Evolutionary conservation across 1,284 basidiomycete species (phyloP), one percentile per base, ranked within the genome.

Genomic region (Sanguinoderma infundibulare): DNA sequence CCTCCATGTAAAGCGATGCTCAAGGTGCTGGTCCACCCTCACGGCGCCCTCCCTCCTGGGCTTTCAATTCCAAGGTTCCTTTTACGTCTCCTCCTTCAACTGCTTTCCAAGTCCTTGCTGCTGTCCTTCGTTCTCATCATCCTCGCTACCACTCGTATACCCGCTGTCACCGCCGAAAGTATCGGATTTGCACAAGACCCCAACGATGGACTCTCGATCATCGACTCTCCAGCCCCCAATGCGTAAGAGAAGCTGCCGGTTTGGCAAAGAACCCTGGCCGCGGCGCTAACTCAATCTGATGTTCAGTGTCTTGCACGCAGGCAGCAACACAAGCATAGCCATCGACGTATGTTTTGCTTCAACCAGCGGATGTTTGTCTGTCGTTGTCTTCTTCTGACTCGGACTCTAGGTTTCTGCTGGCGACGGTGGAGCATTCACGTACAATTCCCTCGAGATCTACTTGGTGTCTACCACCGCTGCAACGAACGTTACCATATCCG

Each of bases 161-260:
- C 51, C 34, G 30, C 60, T 52, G 71, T 62, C 54, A 42, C 47
- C 22, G 74, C 72, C 20, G 76, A 78, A 53, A 65, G 61, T 35
- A 55, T 74, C 3, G 64, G 69, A 44, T 75, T 75, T 65, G 81
- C 80, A 1, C 82, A 82, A 66, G 72, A 73, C 22, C 80, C 78
- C 67, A 83, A 82, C 6, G 73, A 78, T 56, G 82, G 79, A 5
- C 75, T 86, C n/a, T 74, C 82, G 10, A 81, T 83, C 55, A 75
- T 83, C 38, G 77, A 84, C 68, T 74, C 79, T 3, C 83, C 82
- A 5, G 70, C 72, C 58, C 73, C 78, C 22, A 74, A 77, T 47
- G 79, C 77, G 82, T 83, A 60, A 61, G 79, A 62, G 14, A 30
- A 24, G 22, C 47, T 57, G 26, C 28, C 26, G 26, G 36, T n/a